Evolutionary conservation across 2,329 filamentous ascomycete genomes (phyloP).

Genomic region (Fusarium pininemorale): DNA sequence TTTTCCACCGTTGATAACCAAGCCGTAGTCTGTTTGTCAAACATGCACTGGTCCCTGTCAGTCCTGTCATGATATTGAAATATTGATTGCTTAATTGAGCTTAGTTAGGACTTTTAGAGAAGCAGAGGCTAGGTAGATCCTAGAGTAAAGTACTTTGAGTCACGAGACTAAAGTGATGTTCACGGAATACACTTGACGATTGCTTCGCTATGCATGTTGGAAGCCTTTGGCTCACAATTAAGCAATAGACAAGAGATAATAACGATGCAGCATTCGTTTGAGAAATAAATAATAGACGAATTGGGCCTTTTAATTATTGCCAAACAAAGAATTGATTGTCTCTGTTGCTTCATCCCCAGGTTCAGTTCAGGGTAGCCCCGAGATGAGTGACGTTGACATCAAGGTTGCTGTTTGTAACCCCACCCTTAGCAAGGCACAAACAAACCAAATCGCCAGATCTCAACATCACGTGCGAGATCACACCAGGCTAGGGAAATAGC

Average conservation of each 20-base stretch:
- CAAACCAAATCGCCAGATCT: constrained; percentile 33
- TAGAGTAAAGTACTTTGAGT: not conserved
- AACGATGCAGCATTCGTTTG: not conserved
- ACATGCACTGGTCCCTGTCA: not conserved
- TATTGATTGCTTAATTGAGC: not conserved
- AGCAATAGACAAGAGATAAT: not conserved
- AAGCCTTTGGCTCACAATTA: not conserved
- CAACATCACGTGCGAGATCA: constrained; percentile 38
- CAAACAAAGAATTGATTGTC: not conserved
- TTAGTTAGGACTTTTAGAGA: too few relatives aligned
- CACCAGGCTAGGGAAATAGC: constrained; percentile 26
- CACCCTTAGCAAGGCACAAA: constrained; percentile 39
- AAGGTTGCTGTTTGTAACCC: constrained; percentile 37
- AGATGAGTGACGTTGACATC: constrained; percentile 39
- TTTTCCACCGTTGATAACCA: not conserved
- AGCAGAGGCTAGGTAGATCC: not conserved
- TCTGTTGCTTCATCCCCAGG: constrained; percentile 3
- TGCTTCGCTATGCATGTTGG: not conserved
- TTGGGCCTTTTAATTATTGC: not conserved
- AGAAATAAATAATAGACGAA: not conserved
- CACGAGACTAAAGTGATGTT: too few relatives aligned
- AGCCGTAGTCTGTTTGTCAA: not conserved
- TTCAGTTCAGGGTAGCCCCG: constrained; percentile 37
- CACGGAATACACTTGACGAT: not conserved
- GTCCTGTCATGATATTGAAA: not conserved